A percentile compares a stretch with the other conserved stretches of the same genome.
Evolutionary conservation across 2,329 filamentous ascomycete species (phyloP).

Genomic region (Penicillium sclerotigenum): DNA sequence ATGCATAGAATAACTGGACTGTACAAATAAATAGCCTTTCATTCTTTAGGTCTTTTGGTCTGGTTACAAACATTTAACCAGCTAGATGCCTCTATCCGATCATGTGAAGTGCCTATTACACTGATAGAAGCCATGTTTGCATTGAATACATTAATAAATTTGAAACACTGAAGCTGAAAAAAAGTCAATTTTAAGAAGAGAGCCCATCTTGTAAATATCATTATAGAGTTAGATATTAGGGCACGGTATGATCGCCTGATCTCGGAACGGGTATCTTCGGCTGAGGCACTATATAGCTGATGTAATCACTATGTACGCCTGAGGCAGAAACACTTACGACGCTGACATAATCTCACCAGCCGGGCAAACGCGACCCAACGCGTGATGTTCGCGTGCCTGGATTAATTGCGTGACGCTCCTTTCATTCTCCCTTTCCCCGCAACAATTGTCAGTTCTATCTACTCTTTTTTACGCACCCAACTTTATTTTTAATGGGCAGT

Average conservation of each 20-base stretch:
- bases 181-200: too few species aligned
- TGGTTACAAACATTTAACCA: neutral
- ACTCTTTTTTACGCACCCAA: slow-evolving; percentile 1
- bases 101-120: neutral
- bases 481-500: slow-evolving; percentile 14
- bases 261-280: neutral
- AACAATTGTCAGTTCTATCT: slow-evolving; percentile 9
- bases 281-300: neutral
- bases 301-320: neutral
- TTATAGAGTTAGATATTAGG: neutral
- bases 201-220: neutral
- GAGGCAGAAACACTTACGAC: neutral
- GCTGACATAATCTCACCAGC: slow-evolving; percentile 1
- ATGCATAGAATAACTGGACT: too few species aligned
- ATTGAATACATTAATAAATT: neutral
- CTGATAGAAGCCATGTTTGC: neutral
- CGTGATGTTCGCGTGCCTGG: slow-evolving; percentile 1
- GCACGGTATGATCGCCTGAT: neutral
- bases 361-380: slow-evolving; percentile 3
- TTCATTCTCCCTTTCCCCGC: slow-evolving; percentile 21
- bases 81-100: neutral
- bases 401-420: slow-evolving; percentile 13
- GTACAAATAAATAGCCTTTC: neutral
- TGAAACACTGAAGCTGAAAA: neutral
- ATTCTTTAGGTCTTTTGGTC: neutral